Conservation (phyloP, 2,329 filamentous ascomycete species). For the Arthroderma sp. region DNA sequence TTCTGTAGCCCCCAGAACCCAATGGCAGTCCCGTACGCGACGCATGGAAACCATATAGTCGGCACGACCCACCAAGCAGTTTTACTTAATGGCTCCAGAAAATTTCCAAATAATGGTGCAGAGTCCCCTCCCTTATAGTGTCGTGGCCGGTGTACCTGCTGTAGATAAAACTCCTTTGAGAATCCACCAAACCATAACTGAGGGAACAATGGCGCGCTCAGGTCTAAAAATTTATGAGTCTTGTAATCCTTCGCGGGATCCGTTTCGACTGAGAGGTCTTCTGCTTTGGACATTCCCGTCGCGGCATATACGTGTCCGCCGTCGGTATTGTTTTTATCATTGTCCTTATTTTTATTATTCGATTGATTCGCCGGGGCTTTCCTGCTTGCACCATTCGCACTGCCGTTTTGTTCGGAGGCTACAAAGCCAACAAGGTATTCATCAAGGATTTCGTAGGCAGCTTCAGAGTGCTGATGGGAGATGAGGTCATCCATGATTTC, state of each 20-base stretch:
- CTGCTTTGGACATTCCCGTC: conserved; percentile 81
- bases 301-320: conserved; percentile 30
- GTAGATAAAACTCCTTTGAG: conserved; percentile 87
- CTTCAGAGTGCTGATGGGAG: conserved; percentile 77
- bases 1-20: conserved; percentile 49
- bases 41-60: conserved; percentile 66
- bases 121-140: conserved; percentile 91
- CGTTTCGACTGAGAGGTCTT: conserved; percentile 77
- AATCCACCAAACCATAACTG: conserved; percentile 86
- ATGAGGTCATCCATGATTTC: conserved; percentile 68
- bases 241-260: conserved; percentile 65
- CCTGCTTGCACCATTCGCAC: conserved; percentile 4
- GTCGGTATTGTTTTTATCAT: conserved; percentile 26
- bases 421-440: conserved; percentile 78
- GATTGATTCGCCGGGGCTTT: conserved; percentile 15
- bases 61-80: conserved; percentile 92
- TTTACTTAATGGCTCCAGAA: conserved; percentile 91
- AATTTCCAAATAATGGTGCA: conserved; percentile 91
- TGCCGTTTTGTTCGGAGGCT: conserved; percentile 42
- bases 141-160: conserved; percentile 87
- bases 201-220: conserved; percentile 68
- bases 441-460: conserved; percentile 90
- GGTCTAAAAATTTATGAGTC: conserved; percentile 84
- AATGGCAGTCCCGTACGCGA: conserved; percentile 58
- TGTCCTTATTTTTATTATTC: conserved; percentile 30